Evolutionary conservation across 1,284 basidiomycete species (phyloP).

Genomic region (Microbotryum scabiosae): DNA sequence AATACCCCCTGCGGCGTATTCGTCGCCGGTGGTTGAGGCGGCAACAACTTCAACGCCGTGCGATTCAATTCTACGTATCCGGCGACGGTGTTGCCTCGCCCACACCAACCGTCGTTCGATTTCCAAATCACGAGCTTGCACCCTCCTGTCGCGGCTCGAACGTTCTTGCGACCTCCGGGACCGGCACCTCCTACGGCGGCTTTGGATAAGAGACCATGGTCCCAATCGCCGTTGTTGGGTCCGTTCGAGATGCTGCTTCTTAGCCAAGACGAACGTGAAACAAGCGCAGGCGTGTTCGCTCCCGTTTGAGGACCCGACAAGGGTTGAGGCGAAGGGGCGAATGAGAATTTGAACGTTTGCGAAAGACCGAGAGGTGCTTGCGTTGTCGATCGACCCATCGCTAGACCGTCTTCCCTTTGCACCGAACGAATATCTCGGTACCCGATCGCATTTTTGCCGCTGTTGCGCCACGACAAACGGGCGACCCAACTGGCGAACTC

Average conservation of each 20-base stretch:
- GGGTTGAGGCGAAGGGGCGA: no score
- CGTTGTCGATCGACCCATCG: slow-evolving; percentile 4
- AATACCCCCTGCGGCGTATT: slow-evolving; percentile 24
- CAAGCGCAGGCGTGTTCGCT: slow-evolving; percentile 25
- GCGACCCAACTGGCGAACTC: slow-evolving; percentile 24
- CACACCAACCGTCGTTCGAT: slow-evolving; percentile 25
- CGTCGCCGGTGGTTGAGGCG: slow-evolving; percentile 14
- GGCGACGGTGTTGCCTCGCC: slow-evolving; percentile 27
- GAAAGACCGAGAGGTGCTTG: not conserved
- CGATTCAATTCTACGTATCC: slow-evolving; percentile 31
- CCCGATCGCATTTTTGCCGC: slow-evolving; percentile 6
- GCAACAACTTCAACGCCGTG: slow-evolving; percentile 22
- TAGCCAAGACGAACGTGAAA: not conserved
- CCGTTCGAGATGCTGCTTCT: no score
- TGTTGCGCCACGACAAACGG: slow-evolving; percentile 19
- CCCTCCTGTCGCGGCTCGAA: slow-evolving; percentile 17
- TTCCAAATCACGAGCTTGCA: slow-evolving; percentile 30
- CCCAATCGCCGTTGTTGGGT: no score
- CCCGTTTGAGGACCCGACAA: slow-evolving; percentile 13
- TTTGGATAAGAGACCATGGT: not conserved
- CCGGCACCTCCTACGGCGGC: not conserved
- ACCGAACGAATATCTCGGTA: not conserved
- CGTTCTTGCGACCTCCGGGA: not conserved
- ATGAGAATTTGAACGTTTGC: no score
- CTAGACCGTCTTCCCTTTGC: slow-evolving; percentile 10